Conservation (phyloP, 1,284 basidiomycete genomes). For the Taiwanofungus camphoratus region DNA sequence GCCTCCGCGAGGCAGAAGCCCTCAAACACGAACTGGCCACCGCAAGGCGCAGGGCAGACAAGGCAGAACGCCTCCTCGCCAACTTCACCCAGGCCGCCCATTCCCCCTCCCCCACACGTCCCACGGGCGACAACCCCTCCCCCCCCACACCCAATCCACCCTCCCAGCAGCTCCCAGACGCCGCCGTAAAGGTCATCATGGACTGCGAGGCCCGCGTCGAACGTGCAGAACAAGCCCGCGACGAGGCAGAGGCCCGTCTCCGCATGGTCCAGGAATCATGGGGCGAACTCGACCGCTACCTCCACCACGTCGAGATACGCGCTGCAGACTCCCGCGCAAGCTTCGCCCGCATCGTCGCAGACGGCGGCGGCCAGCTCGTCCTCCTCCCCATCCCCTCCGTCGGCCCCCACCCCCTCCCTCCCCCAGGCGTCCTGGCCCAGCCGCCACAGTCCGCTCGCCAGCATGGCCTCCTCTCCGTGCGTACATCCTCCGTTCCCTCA, state of each 20-base stretch:
- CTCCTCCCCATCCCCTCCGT: slow-evolving; percentile 19
- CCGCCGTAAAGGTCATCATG: slow-evolving; percentile 31
- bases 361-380: slow-evolving; percentile 38
- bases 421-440: slow-evolving; percentile 17
- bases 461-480: slow-evolving; percentile 1
- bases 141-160: slow-evolving; percentile 10
- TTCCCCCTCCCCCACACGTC: slow-evolving; percentile 10
- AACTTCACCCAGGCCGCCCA: slow-evolving; percentile 19
- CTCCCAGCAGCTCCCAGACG: slow-evolving; percentile 20
- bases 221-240: slow-evolving; percentile 46
- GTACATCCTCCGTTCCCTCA: slow-evolving; percentile 13
- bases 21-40: slow-evolving; percentile 44
- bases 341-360: slow-evolving; percentile 42
- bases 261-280: slow-evolving; percentile 46
- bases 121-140: slow-evolving; percentile 16
- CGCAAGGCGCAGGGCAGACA: slow-evolving; percentile 41
- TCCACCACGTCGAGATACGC: slow-evolving; percentile 39
- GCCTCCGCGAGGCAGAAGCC: slow-evolving; percentile 44
- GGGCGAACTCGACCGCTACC: slow-evolving; percentile 46
- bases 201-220: slow-evolving; percentile 46
- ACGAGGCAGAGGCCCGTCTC: slow-evolving; percentile 50
- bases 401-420: slow-evolving; percentile 15
- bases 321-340: slow-evolving; percentile 44
- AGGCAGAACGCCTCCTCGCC: slow-evolving; percentile 45
- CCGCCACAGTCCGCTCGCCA: slow-evolving; percentile 4